These are phyloP conservation scores for Solanum chilense DNA, from an alignment of 257 asterid species.

Conservation along the genomic window DNA sequence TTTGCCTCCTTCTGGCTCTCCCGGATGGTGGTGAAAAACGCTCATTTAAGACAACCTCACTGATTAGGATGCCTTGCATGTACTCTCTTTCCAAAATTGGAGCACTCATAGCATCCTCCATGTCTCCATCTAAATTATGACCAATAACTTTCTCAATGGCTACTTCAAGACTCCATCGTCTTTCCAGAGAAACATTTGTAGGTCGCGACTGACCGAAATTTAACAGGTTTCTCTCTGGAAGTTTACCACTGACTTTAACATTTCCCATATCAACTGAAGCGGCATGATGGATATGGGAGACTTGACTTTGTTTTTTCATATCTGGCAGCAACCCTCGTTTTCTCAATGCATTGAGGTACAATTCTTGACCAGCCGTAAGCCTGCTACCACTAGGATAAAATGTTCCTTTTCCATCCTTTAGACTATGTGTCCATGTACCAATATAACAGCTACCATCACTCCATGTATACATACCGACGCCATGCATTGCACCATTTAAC, in stretches of 20 bases:
- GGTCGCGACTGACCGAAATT: slow-evolving; percentile 54
- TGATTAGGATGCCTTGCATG: slow-evolving; percentile 93
- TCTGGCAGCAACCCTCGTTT: slow-evolving; percentile 86
- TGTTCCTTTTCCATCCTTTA: slow-evolving; percentile 91
- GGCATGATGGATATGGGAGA: slow-evolving; percentile 56
- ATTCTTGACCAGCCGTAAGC: slow-evolving; percentile 57
- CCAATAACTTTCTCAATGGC: slow-evolving; percentile 82
- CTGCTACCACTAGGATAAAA: slow-evolving; percentile 76
- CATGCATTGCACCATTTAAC: slow-evolving; percentile 79
- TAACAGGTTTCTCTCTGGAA: slow-evolving; percentile 37
- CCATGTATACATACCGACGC: slow-evolving; percentile 87
- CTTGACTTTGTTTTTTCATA: slow-evolving; percentile 59
- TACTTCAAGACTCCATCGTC: slow-evolving; percentile 94
- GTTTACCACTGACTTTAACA: slow-evolving; percentile 35
- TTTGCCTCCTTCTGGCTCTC: slow-evolving; percentile 63
- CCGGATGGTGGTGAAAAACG: slow-evolving; percentile 66
- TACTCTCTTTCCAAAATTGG: slow-evolving; percentile 90
- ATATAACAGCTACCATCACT: slow-evolving; percentile 67
- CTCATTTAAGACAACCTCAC: slow-evolving; percentile 58
- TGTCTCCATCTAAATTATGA: slow-evolving; percentile 39
- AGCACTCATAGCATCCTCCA: slow-evolving; percentile 38
- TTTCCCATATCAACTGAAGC: slow-evolving; percentile 45
- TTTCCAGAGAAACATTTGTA: slow-evolving; percentile 48
- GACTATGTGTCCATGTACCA: slow-evolving; percentile 87
- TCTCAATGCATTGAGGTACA: slow-evolving; percentile 72